These are phyloP conservation scores for Annulohypoxylon bovei DNA, from an alignment of 495 filamentous ascomycete genomes.

Conservation along the genomic window DNA sequence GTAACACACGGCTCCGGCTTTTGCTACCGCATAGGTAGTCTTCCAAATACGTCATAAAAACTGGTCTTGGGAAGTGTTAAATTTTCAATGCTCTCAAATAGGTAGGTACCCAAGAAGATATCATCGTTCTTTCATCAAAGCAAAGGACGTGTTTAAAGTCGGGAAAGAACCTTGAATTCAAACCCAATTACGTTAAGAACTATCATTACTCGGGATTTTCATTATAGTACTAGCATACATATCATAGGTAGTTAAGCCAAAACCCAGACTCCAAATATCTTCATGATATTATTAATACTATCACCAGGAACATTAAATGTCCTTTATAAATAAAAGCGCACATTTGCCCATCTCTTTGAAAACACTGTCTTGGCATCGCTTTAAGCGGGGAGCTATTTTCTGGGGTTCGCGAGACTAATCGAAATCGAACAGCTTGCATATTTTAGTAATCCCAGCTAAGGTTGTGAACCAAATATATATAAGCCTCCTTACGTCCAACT, in stretches of 20 bases:
- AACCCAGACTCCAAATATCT: neutral
- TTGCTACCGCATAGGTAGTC: too few relatives aligned
- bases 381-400: conserved; percentile 31
- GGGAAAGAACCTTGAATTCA: neutral
- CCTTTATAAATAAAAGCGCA: too few relatives aligned
- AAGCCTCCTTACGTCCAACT: neutral
- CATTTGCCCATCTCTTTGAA: neutral
- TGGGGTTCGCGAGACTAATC: conserved; percentile 29
- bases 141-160: neutral
- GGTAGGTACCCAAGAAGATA: too few relatives aligned
- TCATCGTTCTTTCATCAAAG: neutral
- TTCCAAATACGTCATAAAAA: neutral
- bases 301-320: neutral
- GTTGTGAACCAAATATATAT: conserved; percentile 8
- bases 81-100: neutral
- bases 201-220: too few relatives aligned
- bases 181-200: too few relatives aligned
- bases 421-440: conserved; percentile 6
- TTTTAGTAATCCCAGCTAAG: conserved; percentile 1
- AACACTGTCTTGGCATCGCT: conserved; percentile 14
- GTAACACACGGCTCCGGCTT: conserved; percentile 1
- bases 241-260: neutral
- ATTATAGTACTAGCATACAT: neutral
- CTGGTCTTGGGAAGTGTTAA: neutral
- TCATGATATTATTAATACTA: neutral